phyloP scores from a whole-genome alignment of 192 early-diverging fungal genomes.

The Backusella morwellensis region DNA sequence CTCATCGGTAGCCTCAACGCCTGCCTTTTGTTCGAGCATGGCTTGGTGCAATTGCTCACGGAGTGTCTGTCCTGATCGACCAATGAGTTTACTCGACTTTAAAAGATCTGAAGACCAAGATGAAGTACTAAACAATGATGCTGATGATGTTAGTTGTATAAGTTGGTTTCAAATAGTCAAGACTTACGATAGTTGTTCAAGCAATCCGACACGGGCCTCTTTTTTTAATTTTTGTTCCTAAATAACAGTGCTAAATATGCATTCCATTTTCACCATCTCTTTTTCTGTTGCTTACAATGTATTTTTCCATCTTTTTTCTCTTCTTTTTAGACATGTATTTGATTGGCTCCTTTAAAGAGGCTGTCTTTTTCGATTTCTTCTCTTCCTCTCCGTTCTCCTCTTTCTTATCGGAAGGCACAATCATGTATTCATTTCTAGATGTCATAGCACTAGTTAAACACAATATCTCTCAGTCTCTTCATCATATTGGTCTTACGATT shows the following conservation, averaged over 20 bases:
- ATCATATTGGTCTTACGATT: background rate
- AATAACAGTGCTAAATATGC: background rate
- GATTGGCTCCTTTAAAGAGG: conserved; percentile 17
- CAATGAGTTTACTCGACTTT: conserved; percentile 68
- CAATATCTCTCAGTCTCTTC: no score
- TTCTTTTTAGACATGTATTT: conserved; percentile 65
- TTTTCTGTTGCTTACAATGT: conserved; percentile 54
- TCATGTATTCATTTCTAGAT: conserved; percentile 13
- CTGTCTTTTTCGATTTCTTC: background rate
- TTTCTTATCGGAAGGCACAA: background rate
- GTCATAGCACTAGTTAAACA: background rate
- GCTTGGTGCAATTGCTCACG: conserved; percentile 67
- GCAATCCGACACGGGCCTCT: conserved; percentile 62
- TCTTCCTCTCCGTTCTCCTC: conserved; percentile 1
- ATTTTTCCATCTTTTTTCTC: conserved; percentile 76
- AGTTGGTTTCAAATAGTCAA: background rate
- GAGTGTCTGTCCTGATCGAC: conserved; percentile 58
- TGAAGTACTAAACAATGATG: conserved; percentile 37
- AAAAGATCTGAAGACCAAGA: conserved; percentile 68
- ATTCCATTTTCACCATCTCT: background rate
- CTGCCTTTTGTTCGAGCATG: conserved; percentile 62
- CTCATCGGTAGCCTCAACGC: conserved; percentile 56
- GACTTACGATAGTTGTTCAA: conserved; percentile 58
- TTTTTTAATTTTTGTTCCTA: conserved; percentile 82
- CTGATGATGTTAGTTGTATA: no score